Evolutionary conservation across 176 grass and related monocot genomes (phyloP).

Genomic region (Phoenix roebelenii): DNA sequence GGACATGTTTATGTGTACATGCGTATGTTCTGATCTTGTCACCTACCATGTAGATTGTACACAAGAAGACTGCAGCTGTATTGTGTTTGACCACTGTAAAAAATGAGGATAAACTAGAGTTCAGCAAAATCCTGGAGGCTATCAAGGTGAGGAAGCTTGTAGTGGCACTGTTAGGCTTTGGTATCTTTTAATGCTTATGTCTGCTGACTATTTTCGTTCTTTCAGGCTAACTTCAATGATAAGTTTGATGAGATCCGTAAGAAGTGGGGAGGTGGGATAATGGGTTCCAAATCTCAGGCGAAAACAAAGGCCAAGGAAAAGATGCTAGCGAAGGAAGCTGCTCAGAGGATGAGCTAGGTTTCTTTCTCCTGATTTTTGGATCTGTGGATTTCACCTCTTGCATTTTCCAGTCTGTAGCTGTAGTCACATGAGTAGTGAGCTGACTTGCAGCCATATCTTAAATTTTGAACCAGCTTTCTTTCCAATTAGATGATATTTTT

Average conservation of each 20-base stretch:
- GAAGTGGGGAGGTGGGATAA: conserved; percentile 34
- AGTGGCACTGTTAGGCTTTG: too few species aligned
- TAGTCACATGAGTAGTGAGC: too few species aligned
- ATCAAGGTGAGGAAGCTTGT: conserved; percentile 26
- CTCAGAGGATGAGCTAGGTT: conserved; percentile 28
- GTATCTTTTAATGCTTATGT: not conserved
- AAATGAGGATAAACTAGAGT: conserved; percentile 39
- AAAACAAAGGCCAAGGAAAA: conserved; percentile 27
- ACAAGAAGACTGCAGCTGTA: conserved; percentile 28
- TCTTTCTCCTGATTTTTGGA: not conserved
- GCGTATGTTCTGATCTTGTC: too few species aligned
- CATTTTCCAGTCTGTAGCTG: too few species aligned
- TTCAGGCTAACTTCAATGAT: conserved; percentile 34
- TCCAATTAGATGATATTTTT: too few species aligned
- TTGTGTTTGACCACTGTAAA: conserved; percentile 34
- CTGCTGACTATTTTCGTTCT: not conserved
- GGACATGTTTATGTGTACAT: too few species aligned
- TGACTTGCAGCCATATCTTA: too few species aligned
- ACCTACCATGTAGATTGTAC: conserved; percentile 19
- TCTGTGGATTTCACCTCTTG: not conserved
- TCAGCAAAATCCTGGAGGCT: conserved; percentile 38
- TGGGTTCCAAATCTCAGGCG: conserved; percentile 35
- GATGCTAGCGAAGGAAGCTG: conserved; percentile 23
- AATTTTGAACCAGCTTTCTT: too few species aligned
- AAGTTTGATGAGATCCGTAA: conserved; percentile 31